Evolutionary conservation across 495 filamentous ascomycete species (phyloP).

Genomic region (Aspergillus incahuasiensis): DNA sequence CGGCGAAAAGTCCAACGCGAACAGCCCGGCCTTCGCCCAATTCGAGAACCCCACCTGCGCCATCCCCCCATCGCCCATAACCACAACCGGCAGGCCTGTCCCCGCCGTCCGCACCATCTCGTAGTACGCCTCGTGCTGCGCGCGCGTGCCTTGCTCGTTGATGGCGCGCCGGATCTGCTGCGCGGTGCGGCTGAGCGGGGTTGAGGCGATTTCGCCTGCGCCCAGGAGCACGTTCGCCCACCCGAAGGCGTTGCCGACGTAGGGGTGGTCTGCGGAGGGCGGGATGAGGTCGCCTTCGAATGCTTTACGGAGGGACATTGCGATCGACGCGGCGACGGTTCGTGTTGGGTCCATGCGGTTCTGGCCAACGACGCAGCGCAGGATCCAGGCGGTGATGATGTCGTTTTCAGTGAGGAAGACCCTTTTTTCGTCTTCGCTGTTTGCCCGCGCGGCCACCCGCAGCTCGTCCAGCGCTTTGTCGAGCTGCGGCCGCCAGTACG

Average conservation of each 20-base stretch:
- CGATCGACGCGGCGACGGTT: constrained; percentile 17
- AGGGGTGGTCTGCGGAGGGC: constrained; percentile 21
- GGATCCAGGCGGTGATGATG: constrained; percentile 21
- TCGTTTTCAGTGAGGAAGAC: constrained; percentile 25
- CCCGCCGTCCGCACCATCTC: constrained; percentile 19
- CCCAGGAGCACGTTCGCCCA: constrained; percentile 30
- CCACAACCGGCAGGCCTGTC: constrained; percentile 18
- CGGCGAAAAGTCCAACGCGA: constrained; percentile 41
- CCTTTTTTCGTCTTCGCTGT: constrained; percentile 15
- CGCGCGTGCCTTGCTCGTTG: constrained; percentile 37
- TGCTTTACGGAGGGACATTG: constrained; percentile 23
- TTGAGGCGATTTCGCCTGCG: constrained; percentile 28
- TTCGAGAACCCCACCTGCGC: constrained; percentile 38
- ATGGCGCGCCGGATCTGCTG: constrained; percentile 33
- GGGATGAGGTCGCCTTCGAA: constrained; percentile 26
- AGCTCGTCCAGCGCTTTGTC: constrained; percentile 21
- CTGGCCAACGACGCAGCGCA: constrained; percentile 19
- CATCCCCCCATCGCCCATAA: constrained; percentile 35
- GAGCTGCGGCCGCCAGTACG: constrained; percentile 18
- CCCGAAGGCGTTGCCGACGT: constrained; percentile 24
- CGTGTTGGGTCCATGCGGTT: constrained; percentile 13
- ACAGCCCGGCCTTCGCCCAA: constrained; percentile 43
- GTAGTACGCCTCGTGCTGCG: constrained; percentile 36
- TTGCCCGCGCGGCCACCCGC: constrained; percentile 12
- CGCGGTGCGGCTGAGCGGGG: constrained; percentile 40